phyloP scores from a whole-genome alignment of 2,329 filamentous ascomycete species.

The Chaetomium strumarium region DNA sequence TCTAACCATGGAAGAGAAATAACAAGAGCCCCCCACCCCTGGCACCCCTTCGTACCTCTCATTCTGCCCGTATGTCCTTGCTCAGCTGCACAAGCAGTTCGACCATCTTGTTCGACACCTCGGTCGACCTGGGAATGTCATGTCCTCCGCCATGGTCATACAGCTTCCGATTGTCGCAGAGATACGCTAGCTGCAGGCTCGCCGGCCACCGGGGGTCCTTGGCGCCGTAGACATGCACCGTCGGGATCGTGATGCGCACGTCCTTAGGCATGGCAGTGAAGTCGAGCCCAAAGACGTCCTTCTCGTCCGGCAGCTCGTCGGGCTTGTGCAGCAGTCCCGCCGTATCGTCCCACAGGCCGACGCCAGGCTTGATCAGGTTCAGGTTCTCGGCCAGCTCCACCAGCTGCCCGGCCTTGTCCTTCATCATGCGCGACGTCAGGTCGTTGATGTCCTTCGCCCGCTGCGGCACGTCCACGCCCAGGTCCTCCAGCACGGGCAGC shows the following conservation, averaged over 20 bases:
- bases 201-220: conserved; percentile 34
- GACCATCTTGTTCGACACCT: conserved; percentile 30
- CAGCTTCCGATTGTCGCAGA: conserved; percentile 29
- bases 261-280: conserved; percentile 30
- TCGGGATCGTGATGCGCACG: conserved; percentile 31
- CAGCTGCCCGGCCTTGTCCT: conserved; percentile 25
- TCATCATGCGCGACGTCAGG: conserved; percentile 25
- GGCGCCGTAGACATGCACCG: conserved; percentile 32
- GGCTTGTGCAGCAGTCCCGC: conserved; percentile 30
- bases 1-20: no score
- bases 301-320: conserved; percentile 23
- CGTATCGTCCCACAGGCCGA: conserved; percentile 33
- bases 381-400: conserved; percentile 24
- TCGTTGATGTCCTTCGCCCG: conserved; percentile 29
- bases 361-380: conserved; percentile 26
- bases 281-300: conserved; percentile 32
- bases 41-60: not conserved
- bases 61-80: conserved; percentile 6
- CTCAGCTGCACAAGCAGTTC: conserved; percentile 26
- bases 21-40: not conserved
- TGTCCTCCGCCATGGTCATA: conserved; percentile 36
- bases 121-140: conserved; percentile 33
- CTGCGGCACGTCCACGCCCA: conserved; percentile 31
- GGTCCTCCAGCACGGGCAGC: conserved; percentile 30
- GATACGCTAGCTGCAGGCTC: conserved; percentile 32